Evolutionary conservation across 129 eudicot species (phyloP), one percentile per base, ranked within the genome.

Genomic region (Helichrysum umbraculigerum): DNA sequence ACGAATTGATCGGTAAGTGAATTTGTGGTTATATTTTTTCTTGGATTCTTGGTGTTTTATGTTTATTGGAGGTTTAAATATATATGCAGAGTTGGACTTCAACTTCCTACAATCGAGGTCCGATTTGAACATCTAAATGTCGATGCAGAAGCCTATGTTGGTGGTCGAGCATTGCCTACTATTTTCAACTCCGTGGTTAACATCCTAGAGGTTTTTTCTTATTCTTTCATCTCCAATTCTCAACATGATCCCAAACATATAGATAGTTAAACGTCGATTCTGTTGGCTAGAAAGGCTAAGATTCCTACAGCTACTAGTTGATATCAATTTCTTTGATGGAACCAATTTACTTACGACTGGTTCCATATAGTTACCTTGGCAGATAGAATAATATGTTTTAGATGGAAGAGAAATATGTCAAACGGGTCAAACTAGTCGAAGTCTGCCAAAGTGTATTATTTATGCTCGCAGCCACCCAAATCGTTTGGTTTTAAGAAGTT

Each of bases 101-200:
- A 82, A 42, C 79, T 88, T 79, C 94, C 94, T 3, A 81, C 87
- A 6, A 86, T 88, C 22, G 91, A 88, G 80, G 91, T 88, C 15
- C 76, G 90, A 39, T 88, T 78, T 75, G 91, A 88, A 81, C 88
- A 88, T 80, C 63, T 88, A 79, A 88, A 72, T 79, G 85, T 88
- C 10, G 90, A 82, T 65, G 94, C 94, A 74, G 85, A 86, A 73
- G 94, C 85, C 1, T 75, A 81, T 70, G 85, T 81, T 25, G 94
- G 90, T 33, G 83, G 91, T 29, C 79, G 94, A 79, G 94, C 90
- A 47, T 79, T 88, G 52, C 88, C 94, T 25, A 83, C 87, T 20
- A 81, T 88, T 15, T 58, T 81, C 68, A 88, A 88, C 77, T 88
- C 78, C 79, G 44, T 73, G 25, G 81, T 78, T 68, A 89, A 91